Percentiles rank a stretch among this genome's conserved stretches.
These are phyloP conservation scores for Zoysia matrella DNA, from an alignment of 202 grass and related monocot genomes.

Conservation along the genomic window DNA sequence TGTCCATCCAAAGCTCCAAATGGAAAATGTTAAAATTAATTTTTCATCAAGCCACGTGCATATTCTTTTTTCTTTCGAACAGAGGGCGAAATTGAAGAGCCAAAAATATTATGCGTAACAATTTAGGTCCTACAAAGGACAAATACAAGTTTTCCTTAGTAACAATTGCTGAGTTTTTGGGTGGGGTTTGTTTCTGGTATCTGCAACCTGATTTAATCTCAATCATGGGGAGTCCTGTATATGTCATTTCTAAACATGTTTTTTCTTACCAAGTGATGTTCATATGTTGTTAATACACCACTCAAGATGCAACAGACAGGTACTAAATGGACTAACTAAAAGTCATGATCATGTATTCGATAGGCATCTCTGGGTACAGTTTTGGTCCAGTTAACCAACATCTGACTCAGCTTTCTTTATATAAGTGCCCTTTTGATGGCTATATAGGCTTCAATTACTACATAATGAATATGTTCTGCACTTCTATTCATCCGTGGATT, in stretches of 20 bases:
- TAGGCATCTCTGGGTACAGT: neutral
- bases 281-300: neutral
- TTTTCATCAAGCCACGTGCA: no score
- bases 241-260: neutral
- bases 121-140: neutral
- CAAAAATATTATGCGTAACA: neutral
- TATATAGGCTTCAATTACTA: neutral
- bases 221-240: no score
- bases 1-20: neutral
- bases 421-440: no score
- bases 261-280: neutral
- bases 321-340: neutral
- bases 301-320: neutral
- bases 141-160: neutral
- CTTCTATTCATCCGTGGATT: neutral
- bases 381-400: neutral
- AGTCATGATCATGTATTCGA: neutral
- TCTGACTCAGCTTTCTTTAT: neutral
- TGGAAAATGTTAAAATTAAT: no score
- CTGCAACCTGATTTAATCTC: neutral
- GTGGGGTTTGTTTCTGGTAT: neutral
- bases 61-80: neutral
- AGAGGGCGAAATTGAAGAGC: neutral
- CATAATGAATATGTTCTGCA: slow-evolving; percentile 6
- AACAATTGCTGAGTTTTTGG: neutral